Evolutionary conservation across 345 rosid species (phyloP), one percentile per base, ranked within the genome.

Genomic region (Pelargonium nanum): DNA sequence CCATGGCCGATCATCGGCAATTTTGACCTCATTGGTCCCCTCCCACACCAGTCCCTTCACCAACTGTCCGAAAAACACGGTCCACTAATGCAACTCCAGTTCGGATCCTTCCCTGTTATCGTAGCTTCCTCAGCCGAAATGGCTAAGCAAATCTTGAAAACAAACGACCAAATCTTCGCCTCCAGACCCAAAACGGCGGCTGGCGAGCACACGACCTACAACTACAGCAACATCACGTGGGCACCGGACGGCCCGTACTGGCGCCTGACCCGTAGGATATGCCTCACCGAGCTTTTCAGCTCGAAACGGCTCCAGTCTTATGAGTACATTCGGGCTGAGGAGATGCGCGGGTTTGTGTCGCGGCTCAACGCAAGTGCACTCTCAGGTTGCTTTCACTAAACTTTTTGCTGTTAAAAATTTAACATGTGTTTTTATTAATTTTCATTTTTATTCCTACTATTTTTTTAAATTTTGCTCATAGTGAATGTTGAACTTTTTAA

Each of bases 1-100:
- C 75, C 83, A 0, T 81, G 86, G 86, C 84, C 91, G 1, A 65
- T 82, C 15, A 76, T 85, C 4, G 84, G 91, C 57, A 85, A 80
- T 72, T 84, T 78, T 13, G 60, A 80, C 70, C 82, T 82, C 23
- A 75, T 85, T 0, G 78, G 85, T 44, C 1, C 76, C 6, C 83
- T 82, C 17, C 87, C 84, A 5, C 87, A 85, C 70, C 76, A 59
- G 6, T 80, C 85, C 13, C 15, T 82, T 75, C 78, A 85, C 53
- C 26, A 53, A 0, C 79, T 82, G 16, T 80, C 91, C 22, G 56
- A 55, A 34, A 73, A 75, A 44, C 73, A 85, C 13, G 91, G 84
- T 0, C 78, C 87, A n/a, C 13, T 85, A 51, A 70, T 85, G 87
- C 75, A 76, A 0, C 80, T 84, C 69, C 57, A 62, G 5, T 70